A percentile compares a stretch with the other conserved stretches of the same genome.
Evolutionary conservation across 495 filamentous ascomycete species (phyloP).

Genomic region (Penicillium paxilli): DNA sequence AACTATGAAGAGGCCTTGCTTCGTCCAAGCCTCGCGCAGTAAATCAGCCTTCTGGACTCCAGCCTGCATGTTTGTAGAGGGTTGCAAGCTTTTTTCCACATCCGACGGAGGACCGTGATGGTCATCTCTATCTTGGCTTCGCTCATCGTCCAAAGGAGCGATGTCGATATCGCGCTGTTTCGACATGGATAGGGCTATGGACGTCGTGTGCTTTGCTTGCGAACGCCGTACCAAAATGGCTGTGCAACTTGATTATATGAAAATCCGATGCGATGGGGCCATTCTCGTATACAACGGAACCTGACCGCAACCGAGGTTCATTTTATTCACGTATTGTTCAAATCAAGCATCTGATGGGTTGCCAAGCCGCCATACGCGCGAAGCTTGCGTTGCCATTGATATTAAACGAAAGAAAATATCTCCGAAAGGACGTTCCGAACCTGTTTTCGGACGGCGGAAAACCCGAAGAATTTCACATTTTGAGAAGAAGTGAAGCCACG

Average conservation of each 20-base stretch:
- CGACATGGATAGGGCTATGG: not conserved
- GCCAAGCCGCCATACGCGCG: not conserved
- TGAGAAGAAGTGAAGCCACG: not conserved
- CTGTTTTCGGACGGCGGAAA: not conserved
- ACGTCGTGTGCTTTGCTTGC: not conserved
- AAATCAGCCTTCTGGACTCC: slow-evolving; percentile 23
- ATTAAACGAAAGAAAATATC: not conserved
- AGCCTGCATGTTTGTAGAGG: slow-evolving; percentile 15
- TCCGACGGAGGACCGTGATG: not conserved
- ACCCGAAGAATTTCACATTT: not conserved
- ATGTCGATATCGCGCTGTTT: not conserved
- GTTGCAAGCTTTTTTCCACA: slow-evolving; percentile 2
- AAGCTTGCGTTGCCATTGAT: not conserved
- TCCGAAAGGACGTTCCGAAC: not conserved
- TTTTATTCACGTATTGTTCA: not conserved
- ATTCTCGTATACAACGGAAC: not conserved
- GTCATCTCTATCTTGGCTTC: not conserved
- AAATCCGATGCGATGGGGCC: no score
- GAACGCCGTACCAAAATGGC: no score
- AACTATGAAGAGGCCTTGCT: slow-evolving; percentile 17
- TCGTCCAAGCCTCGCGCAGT: slow-evolving; percentile 23
- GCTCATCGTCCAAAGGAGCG: not conserved
- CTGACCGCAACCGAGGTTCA: not conserved
- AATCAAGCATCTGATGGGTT: not conserved
- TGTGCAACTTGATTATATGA: no score